These are phyloP conservation scores for Colletotrichum siamense DNA, from an alignment of 2,329 filamentous ascomycete species.

Conservation along the genomic window DNA sequence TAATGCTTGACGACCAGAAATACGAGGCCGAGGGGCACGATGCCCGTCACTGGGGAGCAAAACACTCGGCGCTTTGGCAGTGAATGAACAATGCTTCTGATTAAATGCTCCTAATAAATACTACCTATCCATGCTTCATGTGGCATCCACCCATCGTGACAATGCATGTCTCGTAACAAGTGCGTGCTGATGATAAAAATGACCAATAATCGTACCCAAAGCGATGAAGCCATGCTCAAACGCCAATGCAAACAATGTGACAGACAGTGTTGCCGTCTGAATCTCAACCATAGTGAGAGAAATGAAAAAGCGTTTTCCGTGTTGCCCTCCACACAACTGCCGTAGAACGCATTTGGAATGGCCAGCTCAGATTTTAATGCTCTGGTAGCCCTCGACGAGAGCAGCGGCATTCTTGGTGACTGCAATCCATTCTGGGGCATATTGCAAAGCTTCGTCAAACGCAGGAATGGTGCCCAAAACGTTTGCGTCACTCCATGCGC, in stretches of 20 bases:
- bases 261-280: background rate
- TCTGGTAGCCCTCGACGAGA: constrained; percentile 7
- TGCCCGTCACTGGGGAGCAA: background rate
- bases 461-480: constrained; percentile 75
- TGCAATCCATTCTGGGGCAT: constrained; percentile 79
- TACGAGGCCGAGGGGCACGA: background rate
- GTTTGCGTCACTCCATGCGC: constrained; percentile 90
- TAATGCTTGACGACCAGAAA: background rate
- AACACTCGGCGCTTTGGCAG: background rate
- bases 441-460: constrained; percentile 79
- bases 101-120: background rate
- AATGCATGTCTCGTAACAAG: background rate
- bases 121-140: background rate
- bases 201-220: background rate
- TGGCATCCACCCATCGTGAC: background rate
- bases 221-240: background rate
- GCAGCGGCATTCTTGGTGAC: constrained; percentile 63
- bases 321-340: background rate
- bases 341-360: background rate
- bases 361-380: background rate
- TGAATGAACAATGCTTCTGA: background rate
- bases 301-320: background rate
- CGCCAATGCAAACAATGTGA: background rate
- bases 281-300: background rate
- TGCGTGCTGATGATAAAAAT: background rate